A percentile compares a stretch with the other conserved stretches of the same genome.
Conservation (phyloP, 495 filamentous ascomycete species). For the Cryomyces antarcticus region DNA sequence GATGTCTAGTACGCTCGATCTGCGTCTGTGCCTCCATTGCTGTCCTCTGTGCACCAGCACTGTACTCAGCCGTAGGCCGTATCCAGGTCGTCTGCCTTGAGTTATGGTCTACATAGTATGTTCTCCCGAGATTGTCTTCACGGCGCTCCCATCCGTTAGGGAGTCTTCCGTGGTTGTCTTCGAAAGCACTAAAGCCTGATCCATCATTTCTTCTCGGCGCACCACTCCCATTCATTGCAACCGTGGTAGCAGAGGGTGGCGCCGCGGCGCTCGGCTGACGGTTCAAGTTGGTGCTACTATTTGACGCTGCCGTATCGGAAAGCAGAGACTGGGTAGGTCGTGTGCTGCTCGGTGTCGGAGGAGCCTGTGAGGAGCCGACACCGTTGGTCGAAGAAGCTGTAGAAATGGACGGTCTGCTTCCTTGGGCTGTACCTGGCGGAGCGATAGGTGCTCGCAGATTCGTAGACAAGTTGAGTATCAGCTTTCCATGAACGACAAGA, state of each 20-base stretch:
- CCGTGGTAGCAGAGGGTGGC: slow-evolving; percentile 7
- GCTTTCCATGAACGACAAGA: slow-evolving; percentile 88
- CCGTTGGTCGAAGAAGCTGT: slow-evolving; percentile 16
- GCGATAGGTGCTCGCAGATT: slow-evolving; percentile 44
- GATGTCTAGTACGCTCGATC: slow-evolving; percentile 75
- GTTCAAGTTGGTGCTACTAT: slow-evolving; percentile 2
- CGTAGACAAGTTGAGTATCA: slow-evolving; percentile 88
- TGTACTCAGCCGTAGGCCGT: slow-evolving; percentile 63
- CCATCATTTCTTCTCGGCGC: slow-evolving; percentile 1
- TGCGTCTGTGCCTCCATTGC: slow-evolving; percentile 77
- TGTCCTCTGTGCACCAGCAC: slow-evolving; percentile 52
- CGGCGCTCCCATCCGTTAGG: slow-evolving; percentile 90
- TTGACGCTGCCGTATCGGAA: slow-evolving; percentile 8
- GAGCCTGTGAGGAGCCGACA: slow-evolving; percentile 2
- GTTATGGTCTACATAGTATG: slow-evolving; percentile 99
- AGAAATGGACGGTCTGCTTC: slow-evolving; percentile 14
- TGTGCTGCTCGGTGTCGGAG: slow-evolving; percentile 10
- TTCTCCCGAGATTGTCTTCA: slow-evolving; percentile 88
- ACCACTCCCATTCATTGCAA: slow-evolving; percentile 5
- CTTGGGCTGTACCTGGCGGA: slow-evolving; percentile 3
- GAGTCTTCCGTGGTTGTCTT: slow-evolving; percentile 79
- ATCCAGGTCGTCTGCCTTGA: slow-evolving; percentile 93
- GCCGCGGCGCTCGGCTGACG: slow-evolving; percentile 14
- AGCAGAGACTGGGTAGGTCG: slow-evolving; percentile 15
- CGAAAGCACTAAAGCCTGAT: slow-evolving; percentile 90